phyloP scores from a whole-genome alignment of 2,329 filamentous ascomycete species.

The Aspergillus aculeatinus region DNA sequence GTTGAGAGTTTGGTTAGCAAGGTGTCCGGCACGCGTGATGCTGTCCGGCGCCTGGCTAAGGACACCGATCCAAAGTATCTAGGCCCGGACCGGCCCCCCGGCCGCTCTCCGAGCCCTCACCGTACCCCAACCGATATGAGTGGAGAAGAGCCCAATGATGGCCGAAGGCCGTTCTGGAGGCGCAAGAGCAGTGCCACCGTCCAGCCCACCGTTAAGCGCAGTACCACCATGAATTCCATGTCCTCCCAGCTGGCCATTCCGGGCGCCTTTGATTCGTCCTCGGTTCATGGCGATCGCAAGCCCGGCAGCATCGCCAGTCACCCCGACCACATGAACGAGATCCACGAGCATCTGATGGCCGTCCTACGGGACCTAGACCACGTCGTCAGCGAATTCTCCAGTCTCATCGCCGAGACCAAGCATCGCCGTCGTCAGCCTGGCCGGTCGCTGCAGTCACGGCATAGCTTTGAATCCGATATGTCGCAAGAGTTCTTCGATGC shows the following conservation, averaged over 20 bases:
- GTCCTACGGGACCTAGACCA: slow-evolving; percentile 81
- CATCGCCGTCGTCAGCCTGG: slow-evolving; percentile 62
- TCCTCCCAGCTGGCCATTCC: slow-evolving; percentile 54
- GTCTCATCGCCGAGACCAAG: slow-evolving; percentile 75
- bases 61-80: slow-evolving; percentile 70
- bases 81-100: slow-evolving; percentile 28
- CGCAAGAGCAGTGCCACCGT: slow-evolving; percentile 67
- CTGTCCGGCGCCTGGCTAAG: slow-evolving; percentile 79
- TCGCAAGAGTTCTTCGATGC: slow-evolving; percentile 95
- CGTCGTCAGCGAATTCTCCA: slow-evolving; percentile 78
- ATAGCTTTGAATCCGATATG: slow-evolving; percentile 78
- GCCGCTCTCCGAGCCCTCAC: slow-evolving; percentile 37
- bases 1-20: slow-evolving; percentile 83
- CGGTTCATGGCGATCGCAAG: slow-evolving; percentile 33
- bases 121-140: slow-evolving; percentile 30
- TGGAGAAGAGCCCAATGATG: slow-evolving; percentile 36
- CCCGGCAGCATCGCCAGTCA: slow-evolving; percentile 34
- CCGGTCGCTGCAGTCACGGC: slow-evolving; percentile 56
- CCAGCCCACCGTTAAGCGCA: slow-evolving; percentile 34
- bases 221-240: slow-evolving; percentile 47
- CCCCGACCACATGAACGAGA: slow-evolving; percentile 59
- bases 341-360: slow-evolving; percentile 80
- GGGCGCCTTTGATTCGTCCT: slow-evolving; percentile 24
- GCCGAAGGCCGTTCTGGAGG: slow-evolving; percentile 85
- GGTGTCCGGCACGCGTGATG: slow-evolving; percentile 83